Base-by-base conservation (phyloP, 2,329 filamentous ascomycete species). In the Cytospora mali region DNA sequence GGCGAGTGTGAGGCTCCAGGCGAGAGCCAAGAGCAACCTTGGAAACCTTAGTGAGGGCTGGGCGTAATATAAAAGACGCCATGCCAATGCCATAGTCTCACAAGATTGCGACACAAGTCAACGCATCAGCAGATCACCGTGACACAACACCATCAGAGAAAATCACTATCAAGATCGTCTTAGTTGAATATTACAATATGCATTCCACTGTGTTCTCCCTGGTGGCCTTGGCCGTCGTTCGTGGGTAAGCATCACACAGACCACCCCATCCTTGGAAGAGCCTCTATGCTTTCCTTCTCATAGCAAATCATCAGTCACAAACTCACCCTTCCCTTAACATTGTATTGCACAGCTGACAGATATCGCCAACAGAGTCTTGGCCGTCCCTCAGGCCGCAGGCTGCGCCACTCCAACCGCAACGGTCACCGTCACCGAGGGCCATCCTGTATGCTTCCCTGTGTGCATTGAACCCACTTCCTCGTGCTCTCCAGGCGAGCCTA, bases 401-500 rank as follows among this genome's bases (percentile, higher is more conserved):
- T 60, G 58, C n/a, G 14, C 35, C 25, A 13, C 14, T 6, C 50
- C 58, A n/a, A 60, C 58, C 4, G 25, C 58, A 6, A 60, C 50
- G 11, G 10, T 48, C 10, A 60, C 50, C 50, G 2, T 35, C 27
- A 31, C 25, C 33, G n/a, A 25, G 25, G 11, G 23, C 14, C 35
- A 54, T 4, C 3, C 11, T 11, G 14, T 48, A 14, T 60, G 58
- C 14, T n/a, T 49, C 10, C 31, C 13, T 18, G 27, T 18, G 27
- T 60, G 58, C 50, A 18, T 13, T 4, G 0, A 16, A 10, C 35
- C 50, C 27, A 48, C 25, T 39, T 60, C 58, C 1, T 14, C n/a
- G n/a, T 60, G 58, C 35, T 31, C 35, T 1, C n/a, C 58, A 4
- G 50, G 58, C 35, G 50, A 60, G 50, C 50, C 58, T 5, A 48